Percentiles rank a stretch among this genome's conserved stretches.
These are phyloP conservation scores for Cladosporium sp. DNA, from an alignment of 2,329 filamentous ascomycete genomes.

Conservation along the genomic window DNA sequence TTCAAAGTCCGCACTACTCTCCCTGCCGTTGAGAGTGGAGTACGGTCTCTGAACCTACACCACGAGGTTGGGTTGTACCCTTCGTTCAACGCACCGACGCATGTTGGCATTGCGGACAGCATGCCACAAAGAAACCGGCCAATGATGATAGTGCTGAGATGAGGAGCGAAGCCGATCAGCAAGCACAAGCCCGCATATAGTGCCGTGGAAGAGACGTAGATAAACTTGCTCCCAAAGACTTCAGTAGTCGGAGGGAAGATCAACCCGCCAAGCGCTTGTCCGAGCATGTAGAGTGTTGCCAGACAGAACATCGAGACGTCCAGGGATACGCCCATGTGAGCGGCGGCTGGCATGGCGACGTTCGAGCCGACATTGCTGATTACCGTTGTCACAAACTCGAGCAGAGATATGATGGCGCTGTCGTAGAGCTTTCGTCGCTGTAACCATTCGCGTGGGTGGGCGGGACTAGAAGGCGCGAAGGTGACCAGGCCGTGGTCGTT, in stretches of 20 bases:
- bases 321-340: slow-evolving; percentile 17
- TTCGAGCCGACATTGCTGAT: slow-evolving; percentile 26
- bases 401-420: slow-evolving; percentile 29
- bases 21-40: too few species aligned
- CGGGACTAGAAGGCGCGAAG: slow-evolving; percentile 24
- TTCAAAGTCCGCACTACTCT: too few species aligned
- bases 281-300: slow-evolving; percentile 37
- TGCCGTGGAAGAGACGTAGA: slow-evolving; percentile 41
- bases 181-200: slow-evolving; percentile 41
- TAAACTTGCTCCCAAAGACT: slow-evolving; percentile 40
- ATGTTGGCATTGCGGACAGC: slow-evolving; percentile 51
- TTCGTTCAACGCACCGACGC: slow-evolving; percentile 35
- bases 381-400: slow-evolving; percentile 28
- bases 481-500: slow-evolving; percentile 25
- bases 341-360: slow-evolving; percentile 1
- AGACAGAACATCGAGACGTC: slow-evolving; percentile 20
- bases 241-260: slow-evolving; percentile 45
- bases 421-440: slow-evolving; percentile 26
- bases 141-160: slow-evolving; percentile 42
- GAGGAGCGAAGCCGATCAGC: slow-evolving; percentile 43
- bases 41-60: too few species aligned
- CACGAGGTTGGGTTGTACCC: too few species aligned
- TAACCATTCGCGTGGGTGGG: slow-evolving; percentile 25
- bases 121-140: slow-evolving; percentile 50
- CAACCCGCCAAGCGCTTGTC: slow-evolving; percentile 44